Percentiles rank a stretch among this genome's conserved stretches.
These are phyloP conservation scores for Ilyonectria mors-panacis DNA, from an alignment of 2,329 filamentous ascomycete species.

Conservation along the genomic window DNA sequence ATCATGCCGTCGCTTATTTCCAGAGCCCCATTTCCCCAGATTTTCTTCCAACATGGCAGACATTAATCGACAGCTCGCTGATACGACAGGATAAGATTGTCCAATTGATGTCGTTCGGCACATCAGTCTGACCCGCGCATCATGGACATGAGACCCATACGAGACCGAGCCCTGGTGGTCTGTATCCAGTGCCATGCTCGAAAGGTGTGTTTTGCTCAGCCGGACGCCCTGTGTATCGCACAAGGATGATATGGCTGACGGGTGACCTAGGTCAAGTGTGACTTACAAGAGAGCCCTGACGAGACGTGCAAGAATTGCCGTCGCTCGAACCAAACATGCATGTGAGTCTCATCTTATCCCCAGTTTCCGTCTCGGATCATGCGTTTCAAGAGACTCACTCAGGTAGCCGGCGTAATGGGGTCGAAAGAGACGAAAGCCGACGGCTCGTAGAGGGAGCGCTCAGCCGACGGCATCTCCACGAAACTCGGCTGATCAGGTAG, in stretches of 20 bases:
- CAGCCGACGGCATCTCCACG: not conserved
- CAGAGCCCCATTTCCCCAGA: too few species aligned
- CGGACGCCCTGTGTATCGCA: not conserved
- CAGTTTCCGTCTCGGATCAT: not conserved
- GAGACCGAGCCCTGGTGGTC: constrained; percentile 23
- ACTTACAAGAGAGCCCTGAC: constrained; percentile 20
- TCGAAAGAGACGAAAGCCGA: constrained; percentile 14
- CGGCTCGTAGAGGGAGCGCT: not conserved
- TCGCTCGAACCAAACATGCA: constrained; percentile 11
- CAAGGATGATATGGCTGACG: not conserved
- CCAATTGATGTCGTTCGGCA: too few species aligned
- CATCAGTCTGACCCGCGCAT: not conserved
- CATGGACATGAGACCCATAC: constrained; percentile 1
- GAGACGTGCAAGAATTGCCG: constrained; percentile 19
- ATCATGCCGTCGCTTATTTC: too few species aligned
- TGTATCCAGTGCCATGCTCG: constrained; percentile 22
- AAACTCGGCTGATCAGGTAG: not conserved
- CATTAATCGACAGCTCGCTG: too few species aligned
- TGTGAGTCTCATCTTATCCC: constrained; percentile 11
- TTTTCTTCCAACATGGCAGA: too few species aligned
- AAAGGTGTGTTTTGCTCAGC: constrained; percentile 4
- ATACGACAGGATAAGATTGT: too few species aligned
- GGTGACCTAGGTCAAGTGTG: constrained; percentile 23
- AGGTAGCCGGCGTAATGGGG: constrained; percentile 17
- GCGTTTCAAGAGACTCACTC: not conserved